A percentile compares a stretch with the other conserved stretches of the same genome.
Conservation (phyloP, 495 filamentous ascomycete species). For the Venustampulla echinocandica region DNA sequence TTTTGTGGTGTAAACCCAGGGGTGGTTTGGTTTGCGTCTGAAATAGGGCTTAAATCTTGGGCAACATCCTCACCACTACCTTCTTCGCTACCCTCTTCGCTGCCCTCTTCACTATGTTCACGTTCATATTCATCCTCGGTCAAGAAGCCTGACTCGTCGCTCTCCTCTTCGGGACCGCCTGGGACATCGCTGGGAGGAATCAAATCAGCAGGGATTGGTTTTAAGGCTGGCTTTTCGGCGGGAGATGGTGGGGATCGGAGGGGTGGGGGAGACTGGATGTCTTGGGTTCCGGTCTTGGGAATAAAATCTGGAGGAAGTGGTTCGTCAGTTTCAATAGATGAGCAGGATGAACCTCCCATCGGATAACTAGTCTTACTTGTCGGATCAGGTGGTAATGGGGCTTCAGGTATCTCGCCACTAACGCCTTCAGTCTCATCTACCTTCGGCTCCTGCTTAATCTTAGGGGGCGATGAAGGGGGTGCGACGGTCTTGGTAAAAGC, state of each 20-base stretch:
- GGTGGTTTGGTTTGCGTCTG: conserved; percentile 43
- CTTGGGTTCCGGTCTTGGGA: conserved; percentile 1
- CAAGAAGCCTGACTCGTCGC: conserved; percentile 23
- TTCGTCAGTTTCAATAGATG: conserved; percentile 35
- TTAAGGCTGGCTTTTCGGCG: conserved; percentile 21
- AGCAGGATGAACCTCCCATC: conserved; percentile 61
- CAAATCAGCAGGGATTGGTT: conserved; percentile 33
- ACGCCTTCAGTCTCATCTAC: conserved; percentile 1
- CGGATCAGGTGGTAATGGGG: conserved; percentile 68
- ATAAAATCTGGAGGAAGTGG: conserved; percentile 57
- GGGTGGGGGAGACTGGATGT: conserved; percentile 10
- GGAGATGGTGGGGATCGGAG: conserved; percentile 21
- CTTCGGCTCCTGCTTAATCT: conserved; percentile 29
- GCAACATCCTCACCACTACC: conserved; percentile 57
- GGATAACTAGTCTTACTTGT: conserved; percentile 59
- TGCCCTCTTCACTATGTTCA: conserved; percentile 33
- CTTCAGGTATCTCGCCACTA: conserved; percentile 27
- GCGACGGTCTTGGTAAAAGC: conserved; percentile 7
- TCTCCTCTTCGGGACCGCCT: conserved; percentile 27
- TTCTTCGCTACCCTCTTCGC: conserved; percentile 40
- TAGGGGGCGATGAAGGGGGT: conserved; percentile 24
- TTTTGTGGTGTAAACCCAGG: conserved; percentile 54
- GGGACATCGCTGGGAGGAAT: conserved; percentile 24
- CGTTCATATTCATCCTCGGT: conserved; percentile 34
- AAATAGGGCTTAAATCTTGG: conserved; percentile 53